Base-by-base conservation (phyloP, 2,329 filamentous ascomycete species). In the Nigrospora oryzae region DNA sequence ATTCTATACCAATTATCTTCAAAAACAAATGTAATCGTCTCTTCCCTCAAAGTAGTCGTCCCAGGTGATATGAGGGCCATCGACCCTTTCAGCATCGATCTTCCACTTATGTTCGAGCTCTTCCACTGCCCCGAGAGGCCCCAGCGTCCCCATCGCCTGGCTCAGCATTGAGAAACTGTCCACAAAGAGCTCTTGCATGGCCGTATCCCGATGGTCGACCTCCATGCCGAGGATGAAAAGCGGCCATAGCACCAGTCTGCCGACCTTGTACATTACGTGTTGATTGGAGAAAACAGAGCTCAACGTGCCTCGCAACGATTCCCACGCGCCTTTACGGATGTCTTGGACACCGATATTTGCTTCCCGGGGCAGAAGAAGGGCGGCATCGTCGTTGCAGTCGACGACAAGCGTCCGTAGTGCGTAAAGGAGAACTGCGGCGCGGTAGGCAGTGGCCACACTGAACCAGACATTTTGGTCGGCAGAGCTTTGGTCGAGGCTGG, bases 211-310 rank as follows among this genome's bases (percentile, higher is more conserved):
- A 16, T 40, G 32, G 19, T 45, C 28, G 3, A 44, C 41, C 36
- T 48, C 46, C 39, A 43, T 45, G 32, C 46, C 46, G 8, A 48
- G 43, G 13, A 48, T 37, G 32, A 45, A 45, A 3, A 45, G 39
- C n/a, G 43, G 46, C 46, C 46, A 48, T 43, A 48, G 42, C 35
- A 48, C 44, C 12, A 48, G 43, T 19, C 45, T 48, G 7, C 46
- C 46, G n/a, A 48, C 42, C 11, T 42, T 35, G 36, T 48, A 40
- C 46, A 48, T 45, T 30, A 35, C 40, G 17, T 36, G 23, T 6
- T 40, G 39, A 32, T 48, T 39, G 4, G 46, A 35, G 32, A 48
- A 48, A 11, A 48, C 39, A n/a, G 46, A 43, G 2, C 31, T 38
- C 3, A 48, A 23, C 1, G 36, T 40, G 11, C 36, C 35, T 36